These are phyloP conservation scores for Acanthamoeba lenticulata DNA, from an alignment of 208 protist species.

Conservation along the genomic window DNA sequence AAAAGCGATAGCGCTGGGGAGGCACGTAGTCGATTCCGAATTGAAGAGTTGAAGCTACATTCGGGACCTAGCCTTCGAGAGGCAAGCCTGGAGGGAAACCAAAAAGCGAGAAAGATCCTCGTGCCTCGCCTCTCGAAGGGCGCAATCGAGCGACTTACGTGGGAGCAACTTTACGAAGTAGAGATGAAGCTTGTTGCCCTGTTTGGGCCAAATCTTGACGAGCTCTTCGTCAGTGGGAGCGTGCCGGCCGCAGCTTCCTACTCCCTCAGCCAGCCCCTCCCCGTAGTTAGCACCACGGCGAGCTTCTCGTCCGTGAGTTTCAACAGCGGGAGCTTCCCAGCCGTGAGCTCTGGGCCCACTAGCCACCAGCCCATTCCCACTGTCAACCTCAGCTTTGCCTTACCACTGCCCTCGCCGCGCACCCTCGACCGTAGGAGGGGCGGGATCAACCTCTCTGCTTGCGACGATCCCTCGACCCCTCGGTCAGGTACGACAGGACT, in stretches of 20 bases:
- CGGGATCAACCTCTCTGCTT: background rate
- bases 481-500: background rate
- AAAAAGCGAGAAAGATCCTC: too few species aligned
- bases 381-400: too few species aligned
- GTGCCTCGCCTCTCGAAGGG: background rate
- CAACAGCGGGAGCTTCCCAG: too few species aligned
- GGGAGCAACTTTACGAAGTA: background rate
- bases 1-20: too few species aligned
- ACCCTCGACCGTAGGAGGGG: background rate
- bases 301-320: too few species aligned
- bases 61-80: too few species aligned
- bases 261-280: background rate
- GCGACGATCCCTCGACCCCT: background rate
- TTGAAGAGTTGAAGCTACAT: too few species aligned
- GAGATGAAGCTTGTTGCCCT: background rate
- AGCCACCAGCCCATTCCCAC: too few species aligned
- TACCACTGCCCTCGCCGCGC: background rate
- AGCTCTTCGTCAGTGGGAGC: background rate
- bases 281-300: background rate
- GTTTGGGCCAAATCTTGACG: background rate
- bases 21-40: too few species aligned
- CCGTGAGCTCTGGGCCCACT: too few species aligned
- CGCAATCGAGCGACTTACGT: background rate
- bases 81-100: too few species aligned
- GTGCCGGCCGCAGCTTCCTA: background rate